phyloP scores from a whole-genome alignment of 805 yeast species.

The Suhomyces prunicola region DNA sequence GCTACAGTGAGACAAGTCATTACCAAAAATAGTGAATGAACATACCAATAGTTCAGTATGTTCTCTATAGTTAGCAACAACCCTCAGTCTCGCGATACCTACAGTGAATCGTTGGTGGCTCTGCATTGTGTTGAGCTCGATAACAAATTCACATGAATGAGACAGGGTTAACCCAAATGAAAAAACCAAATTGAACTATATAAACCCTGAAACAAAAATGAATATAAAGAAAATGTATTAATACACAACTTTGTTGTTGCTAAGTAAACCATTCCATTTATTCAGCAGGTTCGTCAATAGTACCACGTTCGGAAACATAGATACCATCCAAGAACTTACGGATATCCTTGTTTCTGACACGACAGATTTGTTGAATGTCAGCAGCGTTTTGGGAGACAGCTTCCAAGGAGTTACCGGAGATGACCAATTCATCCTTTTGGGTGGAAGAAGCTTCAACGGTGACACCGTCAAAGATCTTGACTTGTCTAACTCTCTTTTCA shows the following conservation, averaged over 20 bases:
- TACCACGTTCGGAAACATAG: conserved; percentile 95
- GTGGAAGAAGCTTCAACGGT: conserved; percentile 71
- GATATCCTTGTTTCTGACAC: conserved; percentile 99
- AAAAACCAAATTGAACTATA: conserved; percentile 22
- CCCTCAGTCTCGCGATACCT: conserved; percentile 13
- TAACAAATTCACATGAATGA: conserved; percentile 31
- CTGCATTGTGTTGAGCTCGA: conserved; percentile 40
- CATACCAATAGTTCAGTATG: background rate
- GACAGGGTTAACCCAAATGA: conserved; percentile 16
- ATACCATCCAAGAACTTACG: conserved; percentile 99
- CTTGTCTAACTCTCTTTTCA: conserved; percentile 94
- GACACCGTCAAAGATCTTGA: conserved; percentile 88
- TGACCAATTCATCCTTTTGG: conserved; percentile 92
- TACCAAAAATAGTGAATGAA: background rate
- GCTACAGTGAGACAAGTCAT: conserved; percentile 2
- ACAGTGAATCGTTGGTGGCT: conserved; percentile 46
- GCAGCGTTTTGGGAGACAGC: conserved; percentile 98
- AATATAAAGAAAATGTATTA: conserved; percentile 21
- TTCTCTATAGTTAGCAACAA: conserved; percentile 9
- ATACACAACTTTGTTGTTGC: conserved; percentile 10
- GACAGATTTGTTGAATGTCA: conserved; percentile 95
- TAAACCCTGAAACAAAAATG: conserved; percentile 18
- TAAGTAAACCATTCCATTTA: conserved; percentile 14
- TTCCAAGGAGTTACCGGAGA: conserved; percentile 95
- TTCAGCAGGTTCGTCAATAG: conserved; percentile 61